Conservation (phyloP, 306 rosid species). For the Alnus glutinosa region DNA sequence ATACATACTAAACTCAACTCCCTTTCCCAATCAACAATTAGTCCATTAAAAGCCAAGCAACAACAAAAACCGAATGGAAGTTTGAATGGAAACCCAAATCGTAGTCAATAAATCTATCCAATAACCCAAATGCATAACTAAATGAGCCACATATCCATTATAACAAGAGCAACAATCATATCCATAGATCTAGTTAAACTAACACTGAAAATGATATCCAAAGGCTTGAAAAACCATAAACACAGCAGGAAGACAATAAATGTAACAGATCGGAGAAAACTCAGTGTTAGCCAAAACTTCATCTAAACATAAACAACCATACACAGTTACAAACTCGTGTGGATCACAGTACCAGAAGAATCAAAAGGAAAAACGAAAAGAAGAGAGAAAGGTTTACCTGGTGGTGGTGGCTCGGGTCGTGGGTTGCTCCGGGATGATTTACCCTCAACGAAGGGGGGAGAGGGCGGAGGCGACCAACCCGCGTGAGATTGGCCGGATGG, state of each 20-base stretch:
- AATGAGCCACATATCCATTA: background rate
- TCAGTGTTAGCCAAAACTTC: background rate
- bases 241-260: background rate
- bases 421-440: too few relatives aligned
- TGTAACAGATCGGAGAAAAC: conserved; percentile 1
- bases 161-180: background rate
- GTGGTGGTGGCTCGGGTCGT: too few relatives aligned
- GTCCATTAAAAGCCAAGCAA: background rate
- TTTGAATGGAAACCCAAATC: background rate
- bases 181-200: conserved; percentile 3
- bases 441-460: too few relatives aligned
- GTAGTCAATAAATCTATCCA: background rate
- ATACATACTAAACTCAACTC: background rate
- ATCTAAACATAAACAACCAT: too few relatives aligned
- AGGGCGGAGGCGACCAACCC: too few relatives aligned
- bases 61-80: background rate
- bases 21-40: background rate
- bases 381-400: too few relatives aligned
- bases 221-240: background rate
- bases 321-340: too few relatives aligned
- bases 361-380: too few relatives aligned
- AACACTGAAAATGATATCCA: background rate
- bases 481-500: too few relatives aligned
- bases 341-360: too few relatives aligned
- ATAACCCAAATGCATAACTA: background rate